Base-by-base conservation (phyloP, 176 grass and related monocot genomes). In the Bothriochloa decipiens region DNA sequence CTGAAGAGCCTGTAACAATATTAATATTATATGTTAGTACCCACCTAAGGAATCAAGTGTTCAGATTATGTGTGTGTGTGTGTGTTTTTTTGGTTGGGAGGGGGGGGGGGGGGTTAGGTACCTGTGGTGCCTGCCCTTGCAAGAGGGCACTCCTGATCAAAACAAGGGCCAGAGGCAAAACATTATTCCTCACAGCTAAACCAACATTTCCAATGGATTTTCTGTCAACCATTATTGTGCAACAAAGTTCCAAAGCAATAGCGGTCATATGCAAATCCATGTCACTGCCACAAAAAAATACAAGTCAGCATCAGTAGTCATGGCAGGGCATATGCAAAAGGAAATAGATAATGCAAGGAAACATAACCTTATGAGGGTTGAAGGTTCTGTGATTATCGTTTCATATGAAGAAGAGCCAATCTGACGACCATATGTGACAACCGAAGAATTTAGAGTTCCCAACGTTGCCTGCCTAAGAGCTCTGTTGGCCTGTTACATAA, bases 221-320 rank as follows among this genome's bases (percentile, higher is more conserved):
- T 84, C 85, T 89, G 36, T 93, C 91, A 3, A 87, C 76, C 94
- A 97, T 97, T 84, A 93, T 90, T 36, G 94, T 97, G 80, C 91
- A 97, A 77, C 94, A 97, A 83, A 97, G 94, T 72, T 94, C 94
- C 79, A 97, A 57, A 29, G 94, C 94, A 88, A 97, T 89, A 26
- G 94, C 94, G 28, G 94, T 94, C 94, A 97, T 97, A 78, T 97
- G 94, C 43, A 97, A 81, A 72, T 97, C 94, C 88, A 81, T 91
- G 75, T 97, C 94, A 85, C 94, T 97, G 80, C 62, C 72, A 78
- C 45, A 5, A 8, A 11, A 74, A 52, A 55, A 14, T 25, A n/a
- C 57, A 74, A 70, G n/a, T 49, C 41, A 46, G 69, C 25, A 45
- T 15, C 22, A 75, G 32, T 63, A 11, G 29, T 69, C 35, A 40